Conservation (phyloP, 495 filamentous ascomycete genomes). For the Neurospora tetraspora region DNA sequence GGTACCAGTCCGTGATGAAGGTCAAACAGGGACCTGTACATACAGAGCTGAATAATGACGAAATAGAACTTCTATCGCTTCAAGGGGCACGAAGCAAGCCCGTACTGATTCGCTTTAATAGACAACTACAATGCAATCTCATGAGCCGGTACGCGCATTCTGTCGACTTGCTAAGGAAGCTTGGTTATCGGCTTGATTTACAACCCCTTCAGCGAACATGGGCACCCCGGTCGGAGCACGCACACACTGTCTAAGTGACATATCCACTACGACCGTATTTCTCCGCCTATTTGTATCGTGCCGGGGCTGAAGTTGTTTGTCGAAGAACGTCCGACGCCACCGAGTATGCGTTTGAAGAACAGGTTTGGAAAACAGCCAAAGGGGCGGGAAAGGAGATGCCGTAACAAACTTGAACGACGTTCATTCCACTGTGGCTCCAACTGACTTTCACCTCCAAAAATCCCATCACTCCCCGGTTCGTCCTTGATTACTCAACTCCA, state of each 20-base stretch:
- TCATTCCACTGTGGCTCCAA: not conserved
- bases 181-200: not conserved
- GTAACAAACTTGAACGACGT: not conserved
- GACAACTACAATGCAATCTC: not conserved
- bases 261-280: not conserved
- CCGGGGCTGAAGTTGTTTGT: not conserved
- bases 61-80: not conserved
- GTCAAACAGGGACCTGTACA: not conserved
- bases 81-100: not conserved
- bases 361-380: not conserved
- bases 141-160: not conserved
- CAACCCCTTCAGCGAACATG: not conserved
- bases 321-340: not conserved
- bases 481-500: not conserved
- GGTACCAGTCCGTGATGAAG: not conserved
- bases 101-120: not conserved
- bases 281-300: not conserved
- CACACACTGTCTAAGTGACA: not conserved
- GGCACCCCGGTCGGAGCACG: not conserved
- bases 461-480: not conserved
- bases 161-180: not conserved
- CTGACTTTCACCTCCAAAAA: not conserved
- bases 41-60: not conserved
- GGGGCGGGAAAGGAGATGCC: not conserved
- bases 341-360: not conserved